Base-by-base conservation (phyloP, 441 rosid species). In the Metrosideros polymorpha region DNA sequence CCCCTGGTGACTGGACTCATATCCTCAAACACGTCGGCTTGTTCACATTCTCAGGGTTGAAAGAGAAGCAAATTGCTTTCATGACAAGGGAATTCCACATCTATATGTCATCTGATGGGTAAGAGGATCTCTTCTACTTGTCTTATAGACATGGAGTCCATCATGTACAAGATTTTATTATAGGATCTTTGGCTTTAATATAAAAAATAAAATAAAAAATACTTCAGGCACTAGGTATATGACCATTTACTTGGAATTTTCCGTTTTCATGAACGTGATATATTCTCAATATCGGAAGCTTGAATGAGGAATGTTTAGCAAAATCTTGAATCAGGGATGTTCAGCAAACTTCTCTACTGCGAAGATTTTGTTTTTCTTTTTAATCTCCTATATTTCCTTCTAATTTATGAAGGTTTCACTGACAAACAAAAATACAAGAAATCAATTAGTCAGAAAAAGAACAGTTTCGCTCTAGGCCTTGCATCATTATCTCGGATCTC, bases 21-120 rank as follows among this genome's bases (percentile, higher is more conserved):
- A 47, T 85, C 29, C 51, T 79, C 71, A 85, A 85, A 84, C 87
- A 85, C 0, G 87, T 55, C 0, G 87, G 87, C 6, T 57, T 85
- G 50, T 85, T 85, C 32, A 85, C 87, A 39, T 85, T 76, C 52
- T 85, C 87, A 13, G 87, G 87, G 9, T 56, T 85, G 82, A 85
- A 49, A 30, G 87, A 79, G 63, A 77, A 77, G 45, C 87, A 79
- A 79, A 22, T 85, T 43, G 87, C 24, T 79, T 85, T 56, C 71
- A 79, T 85, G 77, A 85, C 87, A 29, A 55, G 84, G 50, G 83
- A 85, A 55, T 85, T 53, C 55, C 87, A 85, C 24, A 56, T 85
- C 84, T 85, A 85, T 61, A 85, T 85, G 87, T 51, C 87, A n/a
- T 53, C 87, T 53, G 84, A 85, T 56, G 87, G 87, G 87, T 85